A percentile compares a stretch with the other conserved stretches of the same genome.
phyloP scores from a whole-genome alignment of 179 eudicot genomes.

The Spergularia azorica region DNA sequence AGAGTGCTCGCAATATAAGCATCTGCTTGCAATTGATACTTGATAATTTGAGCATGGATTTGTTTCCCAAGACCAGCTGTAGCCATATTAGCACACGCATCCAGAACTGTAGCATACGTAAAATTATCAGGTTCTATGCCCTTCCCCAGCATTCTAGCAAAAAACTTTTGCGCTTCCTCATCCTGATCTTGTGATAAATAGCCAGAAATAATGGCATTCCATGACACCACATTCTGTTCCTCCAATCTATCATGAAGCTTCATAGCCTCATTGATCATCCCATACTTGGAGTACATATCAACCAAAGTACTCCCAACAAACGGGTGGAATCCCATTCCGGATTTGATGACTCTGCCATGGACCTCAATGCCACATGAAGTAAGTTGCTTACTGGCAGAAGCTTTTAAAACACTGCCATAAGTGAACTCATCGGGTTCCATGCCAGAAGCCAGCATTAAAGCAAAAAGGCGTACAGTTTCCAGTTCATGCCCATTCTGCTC shows the following conservation, averaged over 20 bases:
- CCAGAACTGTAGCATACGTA: slow-evolving; percentile 88
- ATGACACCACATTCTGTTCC: slow-evolving; percentile 67
- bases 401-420: slow-evolving; percentile 91
- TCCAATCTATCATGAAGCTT: slow-evolving; percentile 73
- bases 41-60: slow-evolving; percentile 86
- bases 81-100: slow-evolving; percentile 88
- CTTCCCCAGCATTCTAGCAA: slow-evolving; percentile 62
- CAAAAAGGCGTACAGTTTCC: slow-evolving; percentile 54
- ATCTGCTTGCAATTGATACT: slow-evolving; percentile 71
- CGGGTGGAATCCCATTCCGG: slow-evolving; percentile 63
- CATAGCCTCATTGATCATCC: slow-evolving; percentile 68
- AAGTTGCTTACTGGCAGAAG: slow-evolving; percentile 54
- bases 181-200: slow-evolving; percentile 55
- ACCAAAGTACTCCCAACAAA: slow-evolving; percentile 79
- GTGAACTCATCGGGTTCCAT: slow-evolving; percentile 91
- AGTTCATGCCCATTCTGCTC: slow-evolving; percentile 73
- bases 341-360: slow-evolving; percentile 60
- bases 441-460: slow-evolving; percentile 59
- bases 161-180: slow-evolving; percentile 80
- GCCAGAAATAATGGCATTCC: slow-evolving; percentile 91
- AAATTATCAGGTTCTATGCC: slow-evolving; percentile 77
- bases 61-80: slow-evolving; percentile 82
- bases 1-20: slow-evolving; percentile 78
- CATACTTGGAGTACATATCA: slow-evolving; percentile 93
- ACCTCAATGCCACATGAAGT: slow-evolving; percentile 54